These are phyloP conservation scores for Fusarium sulawesiense DNA, from an alignment of 2,329 filamentous ascomycete species.

Conservation along the genomic window DNA sequence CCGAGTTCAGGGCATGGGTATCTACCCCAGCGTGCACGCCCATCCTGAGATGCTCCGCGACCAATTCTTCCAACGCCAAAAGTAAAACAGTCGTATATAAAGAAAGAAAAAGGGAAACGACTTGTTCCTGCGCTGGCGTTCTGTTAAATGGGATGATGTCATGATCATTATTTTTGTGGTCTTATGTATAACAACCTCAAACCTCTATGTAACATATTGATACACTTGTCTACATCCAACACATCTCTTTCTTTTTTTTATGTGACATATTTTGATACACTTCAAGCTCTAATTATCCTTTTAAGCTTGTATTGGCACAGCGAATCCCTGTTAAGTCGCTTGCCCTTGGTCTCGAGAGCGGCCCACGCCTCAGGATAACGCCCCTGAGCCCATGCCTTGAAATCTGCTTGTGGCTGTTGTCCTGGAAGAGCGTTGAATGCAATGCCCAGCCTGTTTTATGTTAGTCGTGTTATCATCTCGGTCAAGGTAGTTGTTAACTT, in stretches of 20 bases:
- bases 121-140: constrained; percentile 22
- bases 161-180: constrained; percentile 45
- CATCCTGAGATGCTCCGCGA: constrained; percentile 83
- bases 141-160: constrained; percentile 36
- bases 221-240: constrained; percentile 47
- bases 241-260: constrained; percentile 29
- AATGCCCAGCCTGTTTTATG: constrained; percentile 71
- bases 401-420: constrained; percentile 72
- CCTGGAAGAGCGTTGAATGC: constrained; percentile 80
- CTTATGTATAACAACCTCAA: constrained; percentile 53
- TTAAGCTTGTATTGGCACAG: constrained; percentile 62
- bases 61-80: constrained; percentile 47
- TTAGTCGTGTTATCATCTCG: constrained; percentile 21
- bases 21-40: constrained; percentile 90
- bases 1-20: constrained; percentile 85
- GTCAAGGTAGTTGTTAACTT: constrained; percentile 55
- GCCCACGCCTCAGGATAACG: constrained; percentile 77
- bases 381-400: constrained; percentile 79
- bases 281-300: constrained; percentile 61
- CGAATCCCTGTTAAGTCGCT: constrained; percentile 57
- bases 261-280: constrained; percentile 47
- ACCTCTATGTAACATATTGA: constrained; percentile 51
- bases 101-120: neutral
- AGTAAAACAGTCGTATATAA: constrained; percentile 20
- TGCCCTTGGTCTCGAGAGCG: constrained; percentile 68